Percentiles rank a stretch among this genome's conserved stretches.
Conservation (phyloP, 257 asterid genomes). For the Nemophila menziesii region DNA sequence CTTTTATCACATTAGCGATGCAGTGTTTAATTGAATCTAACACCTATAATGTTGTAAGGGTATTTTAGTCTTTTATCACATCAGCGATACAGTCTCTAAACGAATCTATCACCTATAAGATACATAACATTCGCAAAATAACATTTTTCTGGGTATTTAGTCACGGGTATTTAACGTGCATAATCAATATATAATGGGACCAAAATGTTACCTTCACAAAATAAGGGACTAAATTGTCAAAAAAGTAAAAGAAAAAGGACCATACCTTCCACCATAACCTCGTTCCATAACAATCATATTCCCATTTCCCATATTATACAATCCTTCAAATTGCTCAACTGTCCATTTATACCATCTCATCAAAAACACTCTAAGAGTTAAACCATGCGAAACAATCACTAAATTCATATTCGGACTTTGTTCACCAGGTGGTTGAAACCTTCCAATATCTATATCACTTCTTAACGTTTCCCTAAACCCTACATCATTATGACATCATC, state of each 20-base stretch:
- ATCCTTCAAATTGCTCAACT: slow-evolving; percentile 64
- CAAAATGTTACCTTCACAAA: no score
- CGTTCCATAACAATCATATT: slow-evolving; percentile 57
- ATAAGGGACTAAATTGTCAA: no score
- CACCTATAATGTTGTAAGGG: no score
- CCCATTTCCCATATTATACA: slow-evolving; percentile 48
- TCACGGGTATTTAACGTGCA: neutral
- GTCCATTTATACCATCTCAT: slow-evolving; percentile 90
- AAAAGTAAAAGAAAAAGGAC: neutral
- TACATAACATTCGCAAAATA: no score
- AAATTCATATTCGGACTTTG: slow-evolving; percentile 66
- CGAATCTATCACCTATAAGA: no score
- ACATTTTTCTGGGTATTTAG: neutral
- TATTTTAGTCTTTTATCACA: no score
- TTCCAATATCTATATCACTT: slow-evolving; percentile 67
- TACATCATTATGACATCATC: slow-evolving; percentile 8
- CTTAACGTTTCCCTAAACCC: slow-evolving; percentile 71
- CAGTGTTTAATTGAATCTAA: no score
- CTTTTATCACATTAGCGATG: no score
- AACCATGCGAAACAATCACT: slow-evolving; percentile 59
- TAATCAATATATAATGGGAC: no score
- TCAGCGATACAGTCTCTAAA: no score
- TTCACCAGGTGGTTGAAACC: slow-evolving; percentile 74
- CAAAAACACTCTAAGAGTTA: slow-evolving; percentile 45
- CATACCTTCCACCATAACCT: slow-evolving; percentile 78